Evolutionary conservation across 768 basidiomycete genomes (phyloP).

Genomic region (Russula olivacea): DNA sequence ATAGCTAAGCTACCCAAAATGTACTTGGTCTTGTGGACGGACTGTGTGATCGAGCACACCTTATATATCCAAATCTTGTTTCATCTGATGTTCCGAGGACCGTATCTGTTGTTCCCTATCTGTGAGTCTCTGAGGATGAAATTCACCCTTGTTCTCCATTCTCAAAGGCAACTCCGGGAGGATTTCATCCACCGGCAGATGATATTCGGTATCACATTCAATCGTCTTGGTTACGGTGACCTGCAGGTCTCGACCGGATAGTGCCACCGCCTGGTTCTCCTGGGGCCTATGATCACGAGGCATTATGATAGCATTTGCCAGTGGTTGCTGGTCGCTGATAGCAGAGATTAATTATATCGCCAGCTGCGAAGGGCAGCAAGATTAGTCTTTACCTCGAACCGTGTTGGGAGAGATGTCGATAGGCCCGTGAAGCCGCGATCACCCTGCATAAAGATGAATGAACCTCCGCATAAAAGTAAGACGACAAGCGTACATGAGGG

Average conservation of each 20-base stretch:
- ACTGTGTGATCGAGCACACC: neutral
- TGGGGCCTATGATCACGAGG: conserved; percentile 1
- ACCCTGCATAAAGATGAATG: conserved; percentile 3
- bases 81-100: conserved; percentile 18
- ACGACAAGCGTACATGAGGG: conserved; percentile 13
- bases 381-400: conserved; percentile 11
- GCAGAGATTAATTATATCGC: neutral
- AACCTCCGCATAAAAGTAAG: neutral
- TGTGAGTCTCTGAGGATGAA: neutral
- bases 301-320: too few species aligned
- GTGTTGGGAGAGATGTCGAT: conserved; percentile 23
- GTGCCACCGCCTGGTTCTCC: neutral
- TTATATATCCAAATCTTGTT: conserved; percentile 19
- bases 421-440: conserved; percentile 20
- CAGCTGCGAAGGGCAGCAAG: neutral
- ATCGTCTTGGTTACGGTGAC: conserved; percentile 18
- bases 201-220: conserved; percentile 18
- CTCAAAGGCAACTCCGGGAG: neutral
- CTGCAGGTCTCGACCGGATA: conserved; percentile 6
- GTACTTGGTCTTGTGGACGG: neutral
- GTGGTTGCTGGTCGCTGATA: conserved; percentile 13
- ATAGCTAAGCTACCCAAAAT: neutral
- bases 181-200: neutral
- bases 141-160: neutral
- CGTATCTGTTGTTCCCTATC: conserved; percentile 10